Evolutionary conservation across 805 yeast species (phyloP).

Genomic region (Metschnikowia baotianmanensis): DNA sequence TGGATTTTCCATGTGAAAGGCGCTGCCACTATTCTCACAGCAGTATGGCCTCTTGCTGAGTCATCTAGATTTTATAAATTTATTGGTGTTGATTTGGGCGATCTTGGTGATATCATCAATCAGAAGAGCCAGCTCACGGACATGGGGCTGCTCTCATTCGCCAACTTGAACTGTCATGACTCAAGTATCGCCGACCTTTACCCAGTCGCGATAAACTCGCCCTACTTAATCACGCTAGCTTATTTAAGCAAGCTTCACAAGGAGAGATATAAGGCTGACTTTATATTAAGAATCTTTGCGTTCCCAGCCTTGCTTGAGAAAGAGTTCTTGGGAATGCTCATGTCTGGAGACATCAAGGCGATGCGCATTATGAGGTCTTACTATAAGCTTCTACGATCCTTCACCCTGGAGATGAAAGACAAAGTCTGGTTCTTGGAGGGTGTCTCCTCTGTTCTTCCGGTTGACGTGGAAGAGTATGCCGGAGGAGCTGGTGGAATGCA

Average conservation of each 20-base stretch:
- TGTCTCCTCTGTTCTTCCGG: conserved; percentile 74
- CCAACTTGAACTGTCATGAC: conserved; percentile 79
- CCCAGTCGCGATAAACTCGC: conserved; percentile 80
- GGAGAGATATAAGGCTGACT: conserved; percentile 81
- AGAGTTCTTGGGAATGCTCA: conserved; percentile 68
- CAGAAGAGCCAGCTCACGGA: conserved; percentile 29
- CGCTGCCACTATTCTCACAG: conserved; percentile 91
- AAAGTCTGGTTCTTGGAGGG: conserved; percentile 94
- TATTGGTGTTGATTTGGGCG: conserved; percentile 86
- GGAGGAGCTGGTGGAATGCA: conserved; percentile 89
- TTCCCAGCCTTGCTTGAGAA: conserved; percentile 91
- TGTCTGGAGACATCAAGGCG: conserved; percentile 83
- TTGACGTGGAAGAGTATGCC: conserved; percentile 85
- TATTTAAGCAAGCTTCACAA: conserved; percentile 79
- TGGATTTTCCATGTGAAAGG: conserved; percentile 98
- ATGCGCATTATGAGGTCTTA: conserved; percentile 90
- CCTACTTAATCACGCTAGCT: conserved; percentile 83
- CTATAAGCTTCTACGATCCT: conserved; percentile 75
- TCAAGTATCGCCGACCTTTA: conserved; percentile 79
- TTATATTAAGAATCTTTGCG: conserved; percentile 82
- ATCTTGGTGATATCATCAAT: conserved; percentile 70
- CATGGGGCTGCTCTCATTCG: conserved; percentile 32
- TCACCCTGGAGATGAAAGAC: conserved; percentile 84
- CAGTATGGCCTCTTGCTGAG: conserved; percentile 84
- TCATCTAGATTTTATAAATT: conserved; percentile 43